phyloP scores from a whole-genome alignment of 495 filamentous ascomycete genomes.

The Extremus antarcticus region DNA sequence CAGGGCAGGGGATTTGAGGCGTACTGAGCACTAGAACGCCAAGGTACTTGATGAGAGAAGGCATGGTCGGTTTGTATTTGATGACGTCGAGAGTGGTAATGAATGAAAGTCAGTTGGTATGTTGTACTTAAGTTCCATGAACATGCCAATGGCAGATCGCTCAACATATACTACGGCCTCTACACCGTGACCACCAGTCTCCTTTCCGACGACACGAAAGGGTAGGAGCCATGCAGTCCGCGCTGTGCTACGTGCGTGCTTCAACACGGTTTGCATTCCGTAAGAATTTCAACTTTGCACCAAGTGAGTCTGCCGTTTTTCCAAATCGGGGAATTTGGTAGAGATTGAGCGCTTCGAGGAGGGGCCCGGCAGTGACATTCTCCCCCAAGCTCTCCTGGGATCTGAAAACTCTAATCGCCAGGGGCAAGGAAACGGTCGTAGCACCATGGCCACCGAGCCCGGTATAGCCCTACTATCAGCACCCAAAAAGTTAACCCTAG shows the following conservation, averaged over 20 bases:
- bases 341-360: neutral
- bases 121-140: neutral
- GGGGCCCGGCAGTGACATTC: no score
- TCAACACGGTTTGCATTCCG: neutral
- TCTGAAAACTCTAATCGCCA: no score
- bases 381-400: no score
- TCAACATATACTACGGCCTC: neutral
- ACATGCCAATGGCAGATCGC: neutral
- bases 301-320: neutral
- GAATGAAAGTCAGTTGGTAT: neutral
- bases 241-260: neutral
- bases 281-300: neutral
- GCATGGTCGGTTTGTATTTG: neutral
- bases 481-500: neutral
- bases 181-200: neutral
- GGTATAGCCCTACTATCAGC: no score
- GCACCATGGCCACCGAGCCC: no score
- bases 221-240: neutral
- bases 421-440: no score
- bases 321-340: neutral
- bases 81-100: neutral
- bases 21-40: neutral
- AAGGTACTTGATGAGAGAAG: neutral
- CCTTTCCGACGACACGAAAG: neutral
- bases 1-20: neutral